Conservation (phyloP, 352 stramenopile genomes). For the Aphanomyces cochlioides region DNA sequence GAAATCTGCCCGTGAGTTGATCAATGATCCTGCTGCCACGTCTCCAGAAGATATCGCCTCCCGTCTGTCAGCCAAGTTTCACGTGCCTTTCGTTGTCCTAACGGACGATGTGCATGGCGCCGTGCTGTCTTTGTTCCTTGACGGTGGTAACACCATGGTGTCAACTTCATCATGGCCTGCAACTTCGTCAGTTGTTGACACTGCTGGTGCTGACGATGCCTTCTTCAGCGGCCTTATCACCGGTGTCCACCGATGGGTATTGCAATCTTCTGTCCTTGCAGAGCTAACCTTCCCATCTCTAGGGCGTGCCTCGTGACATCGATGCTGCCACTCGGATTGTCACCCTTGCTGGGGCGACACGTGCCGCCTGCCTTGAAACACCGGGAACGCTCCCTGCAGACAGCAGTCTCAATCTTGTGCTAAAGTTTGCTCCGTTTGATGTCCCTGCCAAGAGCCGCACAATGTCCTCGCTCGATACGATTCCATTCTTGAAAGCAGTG, state of each 20-base stretch:
- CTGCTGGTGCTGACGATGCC: slow-evolving; percentile 19
- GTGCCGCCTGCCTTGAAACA: slow-evolving; percentile 12
- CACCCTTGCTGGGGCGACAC: slow-evolving; percentile 6
- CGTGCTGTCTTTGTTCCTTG: slow-evolving; percentile 18
- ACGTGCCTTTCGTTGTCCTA: slow-evolving; percentile 21
- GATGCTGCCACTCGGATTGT: slow-evolving; percentile 15
- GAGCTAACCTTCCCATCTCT: background rate
- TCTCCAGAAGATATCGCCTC: slow-evolving; percentile 13
- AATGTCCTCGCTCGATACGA: slow-evolving; percentile 11
- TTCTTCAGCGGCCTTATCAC: slow-evolving; percentile 29
- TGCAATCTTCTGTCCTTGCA: background rate
- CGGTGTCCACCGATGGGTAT: slow-evolving; percentile 28
- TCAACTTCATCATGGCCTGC: background rate
- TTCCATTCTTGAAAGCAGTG: slow-evolving; percentile 14
- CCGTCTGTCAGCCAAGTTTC: slow-evolving; percentile 20
- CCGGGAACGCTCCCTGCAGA: slow-evolving; percentile 10
- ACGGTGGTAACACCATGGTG: slow-evolving; percentile 7
- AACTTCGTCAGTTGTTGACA: background rate
- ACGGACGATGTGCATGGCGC: background rate
- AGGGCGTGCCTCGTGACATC: slow-evolving; percentile 15
- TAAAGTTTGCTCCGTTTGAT: slow-evolving; percentile 2
- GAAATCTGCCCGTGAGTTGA: slow-evolving; percentile 12
- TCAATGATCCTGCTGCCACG: slow-evolving; percentile 10
- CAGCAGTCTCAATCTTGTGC: slow-evolving; percentile 1
- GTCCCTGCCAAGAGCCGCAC: background rate